Evolutionary conservation across 352 stramenopile species (phyloP).

Genomic region (Thraustochytrium striatum): DNA sequence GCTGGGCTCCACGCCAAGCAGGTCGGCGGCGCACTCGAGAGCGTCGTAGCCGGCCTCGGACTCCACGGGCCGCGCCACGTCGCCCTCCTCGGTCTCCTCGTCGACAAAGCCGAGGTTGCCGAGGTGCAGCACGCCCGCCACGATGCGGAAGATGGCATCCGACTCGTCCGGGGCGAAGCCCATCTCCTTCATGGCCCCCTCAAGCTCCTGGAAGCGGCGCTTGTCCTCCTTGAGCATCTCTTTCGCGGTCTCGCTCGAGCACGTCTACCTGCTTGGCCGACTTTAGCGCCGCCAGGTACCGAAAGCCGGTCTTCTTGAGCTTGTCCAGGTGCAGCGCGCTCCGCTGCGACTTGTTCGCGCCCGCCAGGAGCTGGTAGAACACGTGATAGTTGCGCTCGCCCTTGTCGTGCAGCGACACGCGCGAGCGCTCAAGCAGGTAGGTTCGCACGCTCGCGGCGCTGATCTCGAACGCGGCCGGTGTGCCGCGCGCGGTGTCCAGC

Average conservation of each 20-base stretch:
- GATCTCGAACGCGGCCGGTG: slow-evolving; percentile 56
- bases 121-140: slow-evolving; percentile 76
- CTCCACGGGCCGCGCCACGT: slow-evolving; percentile 68
- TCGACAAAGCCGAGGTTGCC: slow-evolving; percentile 81
- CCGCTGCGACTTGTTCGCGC: neutral
- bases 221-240: slow-evolving; percentile 21
- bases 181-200: slow-evolving; percentile 50
- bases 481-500: slow-evolving; percentile 49
- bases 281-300: slow-evolving; percentile 1
- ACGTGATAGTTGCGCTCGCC: slow-evolving; percentile 85
- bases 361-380: slow-evolving; percentile 78
- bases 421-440: slow-evolving; percentile 84
- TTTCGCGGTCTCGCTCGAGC: neutral
- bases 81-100: slow-evolving; percentile 73
- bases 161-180: slow-evolving; percentile 68
- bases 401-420: slow-evolving; percentile 71
- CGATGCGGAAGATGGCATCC: slow-evolving; percentile 72
- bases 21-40: slow-evolving; percentile 59
- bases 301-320: neutral
- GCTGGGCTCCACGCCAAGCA: slow-evolving; percentile 67
- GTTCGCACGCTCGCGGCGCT: slow-evolving; percentile 78
- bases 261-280: neutral
- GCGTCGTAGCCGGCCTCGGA: slow-evolving; percentile 65
- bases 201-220: slow-evolving; percentile 2
- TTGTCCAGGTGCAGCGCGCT: neutral